Percentiles rank a stretch among this genome's conserved stretches.
These are phyloP conservation scores for Spiraea crenata DNA, from an alignment of 331 rosid species.

Conservation along the genomic window DNA sequence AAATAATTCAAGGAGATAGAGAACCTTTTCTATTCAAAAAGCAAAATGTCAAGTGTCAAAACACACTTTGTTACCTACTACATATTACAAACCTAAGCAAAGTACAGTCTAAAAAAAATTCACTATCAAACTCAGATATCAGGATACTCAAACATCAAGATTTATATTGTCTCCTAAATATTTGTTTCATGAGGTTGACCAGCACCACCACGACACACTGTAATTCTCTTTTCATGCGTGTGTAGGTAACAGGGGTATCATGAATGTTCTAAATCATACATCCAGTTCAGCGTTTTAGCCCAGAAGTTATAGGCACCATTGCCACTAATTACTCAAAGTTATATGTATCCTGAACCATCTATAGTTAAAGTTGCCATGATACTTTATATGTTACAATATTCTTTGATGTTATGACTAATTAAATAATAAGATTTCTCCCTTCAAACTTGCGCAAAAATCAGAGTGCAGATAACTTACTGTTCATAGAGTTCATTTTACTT, in stretches of 20 bases:
- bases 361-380: too few relatives aligned
- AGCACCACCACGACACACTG: neutral
- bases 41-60: neutral
- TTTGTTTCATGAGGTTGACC: neutral
- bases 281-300: neutral
- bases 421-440: neutral
- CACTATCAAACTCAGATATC: neutral
- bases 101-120: neutral
- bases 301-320: neutral
- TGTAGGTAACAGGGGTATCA: too few relatives aligned
- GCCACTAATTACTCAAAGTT: neutral
- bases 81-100: constrained; percentile 3
- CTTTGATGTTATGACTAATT: neutral
- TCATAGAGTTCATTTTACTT: neutral
- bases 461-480: too few relatives aligned
- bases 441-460: neutral
- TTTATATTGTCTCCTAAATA: neutral
- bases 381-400: too few relatives aligned
- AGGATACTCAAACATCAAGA: too few relatives aligned
- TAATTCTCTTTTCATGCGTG: neutral
- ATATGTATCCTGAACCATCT: neutral
- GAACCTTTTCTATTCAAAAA: neutral
- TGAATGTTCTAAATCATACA: neutral
- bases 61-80: neutral
- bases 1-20: constrained; percentile 3